Base-by-base conservation (phyloP, 169 alveolate genomes). In the Plasmodium ovale region DNA sequence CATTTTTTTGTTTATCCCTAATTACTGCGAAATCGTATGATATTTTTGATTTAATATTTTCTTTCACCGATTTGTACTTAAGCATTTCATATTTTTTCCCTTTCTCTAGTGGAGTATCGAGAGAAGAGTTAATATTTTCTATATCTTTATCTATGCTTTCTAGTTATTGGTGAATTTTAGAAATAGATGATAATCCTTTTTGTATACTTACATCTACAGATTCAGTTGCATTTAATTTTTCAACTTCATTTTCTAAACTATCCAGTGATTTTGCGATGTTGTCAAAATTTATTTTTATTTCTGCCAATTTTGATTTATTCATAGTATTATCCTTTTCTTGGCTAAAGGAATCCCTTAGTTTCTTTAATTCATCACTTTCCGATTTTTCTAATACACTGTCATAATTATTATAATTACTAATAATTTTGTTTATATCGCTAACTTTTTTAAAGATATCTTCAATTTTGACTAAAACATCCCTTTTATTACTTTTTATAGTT, bases 301-400 rank as follows among this genome's bases (percentile, higher is more conserved):
- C n/a, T 1, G 1, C 29, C 16, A 70, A 21, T 1, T 47, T 23
- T 0, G 14, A 47, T 4, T 42, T 67, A 0, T 14, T 19, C 27
- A 10, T 42, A 4, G 14, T 1, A 6, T 9, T 70, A 1, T 7
- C 12, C 19, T 70, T 70, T 70, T 25, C 51, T 49, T 70, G 29
- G 1, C 19, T 51, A 27, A 44, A 70, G 0, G 31, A 14, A 25
- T 70, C 54, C 1, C 10, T n/a, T 70, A 44, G 5, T 10, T 23
- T 3, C 39, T 70, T 27, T 47, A 70, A 2, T 25, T 70, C 19
- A n/a, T 14, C 39, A 0, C n/a, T 4, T 0, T 70, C 9, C 31
- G 67, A 14, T 12, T 23, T 25, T 12, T 70, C 84, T 47, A 70
- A 70, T 25, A 27, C 2, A 5, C n/a, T 42, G n/a, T 70, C 67